These are phyloP conservation scores for Cladosporium phlei DNA, from an alignment of 2,329 filamentous ascomycete species.

Conservation along the genomic window DNA sequence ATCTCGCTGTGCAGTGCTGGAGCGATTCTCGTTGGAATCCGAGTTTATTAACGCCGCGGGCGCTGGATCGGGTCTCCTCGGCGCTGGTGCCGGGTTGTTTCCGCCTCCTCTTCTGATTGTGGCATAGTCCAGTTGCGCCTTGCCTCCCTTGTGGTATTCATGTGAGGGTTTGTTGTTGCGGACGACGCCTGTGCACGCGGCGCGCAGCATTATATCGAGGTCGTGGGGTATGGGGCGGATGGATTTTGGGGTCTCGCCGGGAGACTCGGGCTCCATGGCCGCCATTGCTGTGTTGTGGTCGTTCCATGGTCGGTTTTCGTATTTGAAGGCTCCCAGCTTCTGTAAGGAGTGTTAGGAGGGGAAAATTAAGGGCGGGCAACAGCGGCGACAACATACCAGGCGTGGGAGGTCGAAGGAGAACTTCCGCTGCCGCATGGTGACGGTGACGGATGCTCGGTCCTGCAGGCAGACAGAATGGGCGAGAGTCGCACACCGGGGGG, in stretches of 20 bases:
- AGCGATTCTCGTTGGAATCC: conserved; percentile 1
- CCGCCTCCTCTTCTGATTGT: conserved; percentile 24
- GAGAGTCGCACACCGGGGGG: neutral
- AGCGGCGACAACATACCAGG: conserved; percentile 28
- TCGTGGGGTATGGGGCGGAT: conserved; percentile 38
- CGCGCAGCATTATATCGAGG: conserved; percentile 42
- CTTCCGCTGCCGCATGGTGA: conserved; percentile 37
- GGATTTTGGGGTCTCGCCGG: conserved; percentile 39
- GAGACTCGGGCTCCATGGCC: conserved; percentile 29
- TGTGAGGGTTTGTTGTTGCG: conserved; percentile 34
- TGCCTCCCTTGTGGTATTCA: conserved; percentile 22
- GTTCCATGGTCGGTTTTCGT: conserved; percentile 25
- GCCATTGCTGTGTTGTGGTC: conserved; percentile 23
- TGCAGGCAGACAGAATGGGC: no score
- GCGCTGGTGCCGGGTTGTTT: conserved; percentile 7
- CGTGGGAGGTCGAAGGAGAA: conserved; percentile 42
- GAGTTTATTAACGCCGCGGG: neutral
- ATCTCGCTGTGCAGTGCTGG: neutral
- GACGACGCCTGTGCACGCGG: conserved; percentile 43
- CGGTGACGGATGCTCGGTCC: no score
- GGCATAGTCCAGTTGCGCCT: conserved; percentile 32
- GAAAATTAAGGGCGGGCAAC: neutral
- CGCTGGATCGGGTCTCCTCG: conserved; percentile 1
- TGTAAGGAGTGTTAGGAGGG: conserved; percentile 14
- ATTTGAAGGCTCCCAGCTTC: conserved; percentile 26